Evolutionary conservation across 2,329 filamentous ascomycete species (phyloP), one percentile per base, ranked within the genome.

Genomic region (Trichophyton equinum): DNA sequence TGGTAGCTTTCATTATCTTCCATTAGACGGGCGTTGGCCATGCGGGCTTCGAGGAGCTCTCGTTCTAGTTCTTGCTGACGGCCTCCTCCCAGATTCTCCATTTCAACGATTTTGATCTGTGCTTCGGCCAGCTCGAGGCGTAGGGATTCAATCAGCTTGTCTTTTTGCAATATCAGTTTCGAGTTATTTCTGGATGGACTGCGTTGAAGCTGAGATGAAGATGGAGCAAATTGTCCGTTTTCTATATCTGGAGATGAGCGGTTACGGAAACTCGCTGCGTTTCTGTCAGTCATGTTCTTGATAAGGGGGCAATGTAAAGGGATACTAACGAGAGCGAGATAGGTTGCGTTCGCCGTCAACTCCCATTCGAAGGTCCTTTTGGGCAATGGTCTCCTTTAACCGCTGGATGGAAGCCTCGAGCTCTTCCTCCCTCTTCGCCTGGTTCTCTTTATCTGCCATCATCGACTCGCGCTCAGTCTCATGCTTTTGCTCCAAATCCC

Each of bases 1-100:
- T 97, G 92, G 75, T 96, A 99, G 75, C 91, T 95, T 75, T 99
- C 94, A 69, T 97, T 97, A 74, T 99, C 94, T 76, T 99, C 94
- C 88, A 96, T 94, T 64, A 99, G 79, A 53, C 91, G 85, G 61
- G 94, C 94, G 71, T 97, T 99, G 66, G 91, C 88, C 87, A 97
- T 94, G 68, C 91, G 89, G 44, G 90, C 87, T 71, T 97, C 92
- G 75, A 96, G 85, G 59, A 97, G 82, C 65, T 89, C 84, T 68
- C 88, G 87, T 76, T 97, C 91, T n/a, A 97, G 82, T 73, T 96
- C 90, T 66, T 89, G 88, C 70, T 96, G 78, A 30, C 88, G 85
- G 53, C 90, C 91, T 59, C 91, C 92, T 59, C 91, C 92, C 74
- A 88, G 85, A 72, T 96, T 96, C 75, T 97, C 91, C 60, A 94